These are phyloP conservation scores for Brasenia schreberi DNA, from an alignment of 164 flowering plant genomes.

Conservation along the genomic window DNA sequence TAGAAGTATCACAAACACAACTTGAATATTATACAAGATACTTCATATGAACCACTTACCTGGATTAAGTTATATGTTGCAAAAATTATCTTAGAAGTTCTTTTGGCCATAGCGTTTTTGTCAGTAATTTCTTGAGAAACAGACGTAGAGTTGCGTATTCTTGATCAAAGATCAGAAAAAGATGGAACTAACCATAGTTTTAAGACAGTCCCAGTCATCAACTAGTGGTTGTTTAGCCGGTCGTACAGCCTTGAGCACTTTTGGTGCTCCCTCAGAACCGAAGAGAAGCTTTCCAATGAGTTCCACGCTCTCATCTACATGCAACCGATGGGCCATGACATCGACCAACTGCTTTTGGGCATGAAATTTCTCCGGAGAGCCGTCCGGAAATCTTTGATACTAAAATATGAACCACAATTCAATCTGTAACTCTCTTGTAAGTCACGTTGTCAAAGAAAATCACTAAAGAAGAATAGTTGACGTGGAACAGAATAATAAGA, in stretches of 20 bases:
- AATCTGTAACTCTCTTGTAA: not conserved
- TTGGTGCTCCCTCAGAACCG: slow-evolving; percentile 48
- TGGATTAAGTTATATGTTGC: too few relatives aligned
- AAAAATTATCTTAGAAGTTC: too few relatives aligned
- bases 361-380: slow-evolving; percentile 42
- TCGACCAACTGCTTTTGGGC: slow-evolving; percentile 56
- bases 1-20: too few relatives aligned
- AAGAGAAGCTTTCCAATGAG: slow-evolving; percentile 64
- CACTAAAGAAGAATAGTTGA: not conserved
- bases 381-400: slow-evolving; percentile 69
- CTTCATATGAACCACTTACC: too few relatives aligned
- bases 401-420: slow-evolving; percentile 4
- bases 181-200: slow-evolving; percentile 39
- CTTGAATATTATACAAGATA: too few relatives aligned
- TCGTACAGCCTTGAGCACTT: slow-evolving; percentile 40
- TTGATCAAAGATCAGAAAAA: too few relatives aligned
- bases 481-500: not conserved
- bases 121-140: too few relatives aligned
- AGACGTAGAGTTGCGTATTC: too few relatives aligned
- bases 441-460: not conserved
- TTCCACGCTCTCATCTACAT: slow-evolving; percentile 47
- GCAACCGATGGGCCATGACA: slow-evolving; percentile 62
- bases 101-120: too few relatives aligned
- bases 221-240: slow-evolving; percentile 67
- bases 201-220: slow-evolving; percentile 88